Conservation (phyloP, 2,329 filamentous ascomycete species). For the Tolypocladium amazonense region DNA sequence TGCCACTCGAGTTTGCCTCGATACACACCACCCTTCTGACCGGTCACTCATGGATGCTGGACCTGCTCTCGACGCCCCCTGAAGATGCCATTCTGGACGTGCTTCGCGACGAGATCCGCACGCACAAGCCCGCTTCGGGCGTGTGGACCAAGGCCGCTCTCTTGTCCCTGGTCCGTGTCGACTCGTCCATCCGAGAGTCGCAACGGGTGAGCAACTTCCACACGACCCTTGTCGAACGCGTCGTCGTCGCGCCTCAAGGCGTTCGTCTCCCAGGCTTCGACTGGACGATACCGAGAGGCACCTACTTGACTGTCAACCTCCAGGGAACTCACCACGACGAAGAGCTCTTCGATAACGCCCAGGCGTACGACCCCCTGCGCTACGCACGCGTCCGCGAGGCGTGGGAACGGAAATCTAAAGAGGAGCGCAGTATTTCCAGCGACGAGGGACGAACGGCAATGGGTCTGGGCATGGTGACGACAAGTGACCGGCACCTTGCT, state of each 20-base stretch:
- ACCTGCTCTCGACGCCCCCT: constrained; percentile 30
- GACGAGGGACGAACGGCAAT: constrained; percentile 22
- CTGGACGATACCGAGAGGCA: constrained; percentile 27
- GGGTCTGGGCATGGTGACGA: constrained; percentile 39
- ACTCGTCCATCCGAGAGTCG: constrained; percentile 43
- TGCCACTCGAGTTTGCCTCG: constrained; percentile 47
- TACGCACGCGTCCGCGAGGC: constrained; percentile 32
- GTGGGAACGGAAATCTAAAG: constrained; percentile 17
- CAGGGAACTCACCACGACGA: constrained; percentile 35
- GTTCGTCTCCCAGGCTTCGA: constrained; percentile 24
- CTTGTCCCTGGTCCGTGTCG: constrained; percentile 30
- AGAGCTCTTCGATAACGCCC: constrained; percentile 29
- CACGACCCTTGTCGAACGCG: constrained; percentile 33
- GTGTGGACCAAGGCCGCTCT: constrained; percentile 37
- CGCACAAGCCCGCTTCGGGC: constrained; percentile 14
- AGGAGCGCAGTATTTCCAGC: constrained; percentile 17
- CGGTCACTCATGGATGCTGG: constrained; percentile 33
- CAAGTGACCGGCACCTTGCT: constrained; percentile 35
- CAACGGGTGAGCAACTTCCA: constrained; percentile 37
- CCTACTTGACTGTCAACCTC: constrained; percentile 31
- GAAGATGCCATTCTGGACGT: constrained; percentile 21
- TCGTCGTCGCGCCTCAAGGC: constrained; percentile 32
- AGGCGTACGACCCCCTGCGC: constrained; percentile 37
- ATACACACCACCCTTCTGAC: constrained; percentile 48
- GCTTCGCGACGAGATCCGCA: constrained; percentile 31